Evolutionary conservation across 768 basidiomycete genomes (phyloP), one percentile per base, ranked within the genome.

Genomic region (Suillus decipiens): DNA sequence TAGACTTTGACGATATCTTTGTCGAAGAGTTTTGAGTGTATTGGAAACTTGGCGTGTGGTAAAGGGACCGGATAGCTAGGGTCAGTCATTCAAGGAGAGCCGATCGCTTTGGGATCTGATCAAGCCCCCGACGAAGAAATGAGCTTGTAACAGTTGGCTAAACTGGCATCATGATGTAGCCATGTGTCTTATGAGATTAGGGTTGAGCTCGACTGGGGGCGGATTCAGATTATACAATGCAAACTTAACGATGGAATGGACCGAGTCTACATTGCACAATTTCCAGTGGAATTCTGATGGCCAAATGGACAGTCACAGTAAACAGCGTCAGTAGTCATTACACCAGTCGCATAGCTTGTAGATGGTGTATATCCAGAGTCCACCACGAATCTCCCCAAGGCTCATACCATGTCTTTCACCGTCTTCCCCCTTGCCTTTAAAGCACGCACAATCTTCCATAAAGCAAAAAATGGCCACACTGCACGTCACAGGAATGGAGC

Each of bases 141-240:
- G 64, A 89, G 80, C 67, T 89, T 89, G 78, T 89, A 89, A 64
- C 89, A 59, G 71, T 86, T 86, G 3, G 76, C 80, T 5, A 85
- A 87, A 50, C 60, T 42, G 54, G 59, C 36, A 42, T 53, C 51
- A 28, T 28, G 28, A 2, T 28, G 1, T 28, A 28, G 28, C 37
- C n/a, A 14, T 24, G 33, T 33, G n/a, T n/a, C n/a, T n/a, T n/a
- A n/a, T n/a, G n/a, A n/a, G 22, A 62, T 47, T 28, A 33, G 28
- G 17, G 31, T 36, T 63, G 12, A 47, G 22, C 5, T 47, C 47
- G 2, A 24, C 47, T 47, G 5, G 6, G 22, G 47, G 5, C 12
- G 12, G 47, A 47, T 24, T 47, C 12, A 47, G 37, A 39, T 14
- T 39, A 12, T 39, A 5, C 37, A 14, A 39, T 39, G 37, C 37